phyloP scores from a whole-genome alignment of 441 rosid genomes.

The Hura crepitans region DNA sequence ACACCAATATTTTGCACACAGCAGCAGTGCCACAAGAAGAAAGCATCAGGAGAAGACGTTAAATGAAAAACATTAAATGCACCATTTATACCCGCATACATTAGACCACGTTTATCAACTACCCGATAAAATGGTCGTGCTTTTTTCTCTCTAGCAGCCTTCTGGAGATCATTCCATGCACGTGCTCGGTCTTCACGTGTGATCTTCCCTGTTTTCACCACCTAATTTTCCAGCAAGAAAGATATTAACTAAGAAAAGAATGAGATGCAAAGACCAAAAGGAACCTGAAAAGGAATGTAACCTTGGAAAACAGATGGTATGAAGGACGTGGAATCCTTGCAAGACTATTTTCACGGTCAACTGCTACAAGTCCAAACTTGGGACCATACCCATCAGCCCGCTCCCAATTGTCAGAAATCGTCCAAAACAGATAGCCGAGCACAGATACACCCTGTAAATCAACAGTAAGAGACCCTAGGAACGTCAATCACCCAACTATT shows the following conservation, averaged over 20 bases:
- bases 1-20: neutral
- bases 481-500: slow-evolving; percentile 1
- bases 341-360: slow-evolving; percentile 69
- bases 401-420: slow-evolving; percentile 96
- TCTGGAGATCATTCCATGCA: slow-evolving; percentile 73
- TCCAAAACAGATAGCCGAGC: slow-evolving; percentile 90
- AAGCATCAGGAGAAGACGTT: neutral
- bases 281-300: slow-evolving; percentile 19
- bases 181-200: slow-evolving; percentile 56
- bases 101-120: slow-evolving; percentile 58
- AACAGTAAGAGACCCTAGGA: too few species aligned
- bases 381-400: slow-evolving; percentile 99
- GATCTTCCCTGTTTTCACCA: slow-evolving; percentile 61
- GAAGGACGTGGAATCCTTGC: slow-evolving; percentile 77
- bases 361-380: slow-evolving; percentile 93
- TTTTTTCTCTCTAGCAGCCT: slow-evolving; percentile 58
- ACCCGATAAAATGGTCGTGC: slow-evolving; percentile 76
- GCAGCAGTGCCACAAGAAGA: neutral
- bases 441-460: slow-evolving; percentile 69
- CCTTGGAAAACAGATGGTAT: slow-evolving; percentile 82
- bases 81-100: slow-evolving; percentile 76
- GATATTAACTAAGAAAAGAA: slow-evolving; percentile 1
- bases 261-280: neutral
- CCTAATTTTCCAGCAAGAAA: slow-evolving; percentile 34
- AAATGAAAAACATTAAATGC: slow-evolving; percentile 8